Evolutionary conservation across 225 moss, liverwort and hornwort genomes (phyloP), one percentile per base, ranked within the genome.

Genomic region (Takakia lepidozioides): DNA sequence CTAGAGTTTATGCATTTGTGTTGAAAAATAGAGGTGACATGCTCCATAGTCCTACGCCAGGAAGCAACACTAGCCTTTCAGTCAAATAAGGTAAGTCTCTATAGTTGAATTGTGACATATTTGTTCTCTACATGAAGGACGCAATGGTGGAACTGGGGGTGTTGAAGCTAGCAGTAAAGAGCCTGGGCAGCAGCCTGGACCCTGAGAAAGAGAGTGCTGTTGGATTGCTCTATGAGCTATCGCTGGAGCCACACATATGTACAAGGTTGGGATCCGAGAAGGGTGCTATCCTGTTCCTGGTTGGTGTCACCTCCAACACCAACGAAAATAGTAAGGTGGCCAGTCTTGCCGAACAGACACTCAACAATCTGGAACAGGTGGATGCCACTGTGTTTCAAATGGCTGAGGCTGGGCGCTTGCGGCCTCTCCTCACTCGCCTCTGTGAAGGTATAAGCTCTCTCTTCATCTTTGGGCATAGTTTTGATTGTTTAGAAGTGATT

Each of bases 151-250:
- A 46, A 24, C 25, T 26, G 10, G 45, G 45, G 5, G 25, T 46
- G 9, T 46, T 46, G 45, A 46, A 46, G 45, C 45, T 46, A 23
- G 45, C 45, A 5, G 45, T 46, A 10, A 46, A 46, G 23, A 46
- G 45, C 25, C 14, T 46, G 45, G 45, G 22, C 19, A 46, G 45
- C 45, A 46, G 45, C 23, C 22, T 10, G 23, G 45, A 46, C 21
- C 21, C 21, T 21, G 45, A 46, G 10, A 46, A 46, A 46, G 45
- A 13, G 22, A 46, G 21, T 23, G 45, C 45, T 2, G 45, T 46
- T 4, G 20, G 20, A 9, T 14, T 46, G 19, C 45, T 46, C 14
- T 24, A 46, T 26, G 45, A 46, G 25, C 13, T 46, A 2, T 46
- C 45, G 22, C 22, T 21, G 20, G 10, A 46, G 10, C 22, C 9